phyloP scores from a whole-genome alignment of 345 rosid genomes.

The Populus tremula region DNA sequence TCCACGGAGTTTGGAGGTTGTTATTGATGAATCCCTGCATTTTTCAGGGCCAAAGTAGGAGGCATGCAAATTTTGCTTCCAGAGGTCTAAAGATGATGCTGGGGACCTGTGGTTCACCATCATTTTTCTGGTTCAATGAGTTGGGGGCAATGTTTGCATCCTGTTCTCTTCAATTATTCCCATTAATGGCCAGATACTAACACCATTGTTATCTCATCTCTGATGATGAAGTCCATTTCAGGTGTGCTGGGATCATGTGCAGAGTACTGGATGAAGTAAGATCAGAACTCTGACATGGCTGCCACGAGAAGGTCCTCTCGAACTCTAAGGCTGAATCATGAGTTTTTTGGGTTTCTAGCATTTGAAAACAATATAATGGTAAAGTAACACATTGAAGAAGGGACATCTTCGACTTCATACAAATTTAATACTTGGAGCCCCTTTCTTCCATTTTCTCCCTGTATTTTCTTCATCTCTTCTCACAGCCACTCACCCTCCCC shows the following conservation, averaged over 20 bases:
- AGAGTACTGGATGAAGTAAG: slow-evolving; percentile 1
- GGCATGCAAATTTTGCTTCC: slow-evolving; percentile 41
- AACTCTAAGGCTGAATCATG: neutral
- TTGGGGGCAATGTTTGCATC: slow-evolving; percentile 29
- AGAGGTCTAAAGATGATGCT: slow-evolving; percentile 41
- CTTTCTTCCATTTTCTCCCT: too few species aligned
- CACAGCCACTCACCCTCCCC: too few species aligned
- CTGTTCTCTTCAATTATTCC: slow-evolving; percentile 18
- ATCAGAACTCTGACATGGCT: slow-evolving; percentile 3
- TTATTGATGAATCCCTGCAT: slow-evolving; percentile 43
- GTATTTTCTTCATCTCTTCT: too few species aligned
- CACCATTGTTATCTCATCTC: slow-evolving; percentile 2
- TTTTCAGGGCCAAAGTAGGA: slow-evolving; percentile 53
- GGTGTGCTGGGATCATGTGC: slow-evolving; percentile 11
- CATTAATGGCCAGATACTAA: slow-evolving; percentile 6
- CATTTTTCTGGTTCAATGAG: slow-evolving; percentile 21
- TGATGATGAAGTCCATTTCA: slow-evolving; percentile 18
- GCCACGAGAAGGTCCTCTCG: slow-evolving; percentile 12
- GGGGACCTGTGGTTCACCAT: slow-evolving; percentile 16
- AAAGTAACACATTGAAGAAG: too few species aligned
- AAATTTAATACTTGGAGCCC: too few species aligned
- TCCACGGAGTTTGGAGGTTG: slow-evolving; percentile 7
- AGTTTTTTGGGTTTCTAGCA: too few species aligned
- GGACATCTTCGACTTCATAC: too few species aligned
- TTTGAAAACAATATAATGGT: too few species aligned